Evolutionary conservation across 805 yeast species (phyloP), one percentile per base, ranked within the genome.

Genomic region (Candida vaughaniae): DNA sequence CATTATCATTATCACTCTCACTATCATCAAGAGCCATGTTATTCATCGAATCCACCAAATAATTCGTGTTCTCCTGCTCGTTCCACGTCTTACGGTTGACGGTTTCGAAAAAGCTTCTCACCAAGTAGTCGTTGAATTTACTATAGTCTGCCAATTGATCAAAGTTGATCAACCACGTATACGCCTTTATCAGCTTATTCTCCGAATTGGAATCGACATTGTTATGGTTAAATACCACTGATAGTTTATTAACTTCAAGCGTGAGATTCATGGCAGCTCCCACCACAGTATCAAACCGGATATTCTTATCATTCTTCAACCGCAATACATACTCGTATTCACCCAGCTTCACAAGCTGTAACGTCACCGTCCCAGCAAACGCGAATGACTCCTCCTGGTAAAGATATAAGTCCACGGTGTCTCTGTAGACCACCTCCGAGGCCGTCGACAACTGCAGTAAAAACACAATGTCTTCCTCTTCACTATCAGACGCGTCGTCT

Each of bases 91-190:
- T 46, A 43, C 67, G 64, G 52, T 82, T 81, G 27, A 69, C 56
- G 6, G 70, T 50, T 59, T 86, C 87, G 82, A 86, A 85, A 33
- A 78, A 57, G 2, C 80, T 66, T 27, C 62, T 65, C 50, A 77
- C 70, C 46, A 80, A 73, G 2, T 45, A 54, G 2, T 54, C 52
- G 58, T 85, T 86, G 53, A 86, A 85, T 8, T 52, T 44, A 16
- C 64, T 61, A 39, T 81, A 69, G 0, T 53, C 55, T 1, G 62
- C 60, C 7, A 60, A 52, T 26, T 58, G 54, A 1, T 45, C 44
- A 50, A 88, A 86, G 47, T 71, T 76, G 25, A 85, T 48, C 46
- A 85, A 66, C 73, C 83, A 85, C 1, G 95, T 81, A 17, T 70
- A 63, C 0, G 80, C 73, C 1, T 55, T 49, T 2, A 58, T 55